phyloP scores from a whole-genome alignment of 139 green algal genomes.

The Chlamydomonas asymmetrica region DNA sequence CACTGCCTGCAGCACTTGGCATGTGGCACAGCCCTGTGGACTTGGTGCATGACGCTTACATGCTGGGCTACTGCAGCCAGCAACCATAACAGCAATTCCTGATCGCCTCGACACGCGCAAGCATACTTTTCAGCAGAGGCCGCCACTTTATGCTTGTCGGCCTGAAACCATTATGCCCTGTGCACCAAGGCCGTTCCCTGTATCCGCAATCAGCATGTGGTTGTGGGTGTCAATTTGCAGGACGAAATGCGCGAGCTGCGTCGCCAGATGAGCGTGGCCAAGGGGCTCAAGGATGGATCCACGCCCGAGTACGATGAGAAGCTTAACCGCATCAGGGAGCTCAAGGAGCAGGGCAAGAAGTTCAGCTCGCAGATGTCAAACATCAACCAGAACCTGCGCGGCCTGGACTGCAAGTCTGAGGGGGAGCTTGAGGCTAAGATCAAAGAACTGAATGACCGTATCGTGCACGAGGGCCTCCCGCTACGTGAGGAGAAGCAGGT shows the following conservation, averaged over 20 bases:
- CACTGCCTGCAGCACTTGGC: too few species aligned
- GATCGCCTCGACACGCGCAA: too few species aligned
- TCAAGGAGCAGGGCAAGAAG: conserved; percentile 37
- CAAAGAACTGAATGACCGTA: conserved; percentile 46
- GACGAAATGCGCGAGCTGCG: conserved; percentile 48
- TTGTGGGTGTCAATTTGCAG: conserved; percentile 24
- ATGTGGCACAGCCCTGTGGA: too few species aligned
- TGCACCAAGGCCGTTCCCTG: too few species aligned
- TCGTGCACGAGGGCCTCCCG: conserved; percentile 30
- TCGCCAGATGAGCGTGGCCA: conserved; percentile 41
- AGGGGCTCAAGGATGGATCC: conserved; percentile 41
- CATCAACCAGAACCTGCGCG: conserved; percentile 32
- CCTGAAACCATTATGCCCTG: too few species aligned
- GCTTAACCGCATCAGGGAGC: conserved; percentile 43
- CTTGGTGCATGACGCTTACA: too few species aligned
- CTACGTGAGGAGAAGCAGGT: conserved; percentile 56
- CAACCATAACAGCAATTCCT: not conserved
- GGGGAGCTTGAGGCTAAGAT: conserved; percentile 57
- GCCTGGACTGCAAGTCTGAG: conserved; percentile 51
- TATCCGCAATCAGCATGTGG: too few species aligned
- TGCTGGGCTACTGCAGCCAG: too few species aligned
- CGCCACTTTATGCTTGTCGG: too few species aligned
- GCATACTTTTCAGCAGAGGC: not conserved
- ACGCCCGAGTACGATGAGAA: conserved; percentile 64
- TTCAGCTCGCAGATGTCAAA: conserved; percentile 5